phyloP scores from a whole-genome alignment of 768 basidiomycete genomes.

The Tricholoma sp. region DNA sequence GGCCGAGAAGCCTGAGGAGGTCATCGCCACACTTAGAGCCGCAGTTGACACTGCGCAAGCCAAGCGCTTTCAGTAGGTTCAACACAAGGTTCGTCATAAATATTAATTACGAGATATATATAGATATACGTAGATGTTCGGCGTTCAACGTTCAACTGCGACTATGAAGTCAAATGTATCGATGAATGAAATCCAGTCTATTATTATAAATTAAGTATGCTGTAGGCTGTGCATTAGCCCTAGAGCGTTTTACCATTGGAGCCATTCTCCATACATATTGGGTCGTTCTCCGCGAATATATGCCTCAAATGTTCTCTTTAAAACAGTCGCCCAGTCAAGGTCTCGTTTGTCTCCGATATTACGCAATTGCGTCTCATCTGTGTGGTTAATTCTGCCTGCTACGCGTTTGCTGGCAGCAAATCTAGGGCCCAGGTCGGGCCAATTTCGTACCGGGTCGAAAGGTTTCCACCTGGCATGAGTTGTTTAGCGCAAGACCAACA shows the following conservation, averaged over 20 bases:
- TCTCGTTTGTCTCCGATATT: constrained; percentile 71
- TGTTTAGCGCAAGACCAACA: constrained; percentile 2
- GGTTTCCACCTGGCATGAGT: constrained; percentile 78
- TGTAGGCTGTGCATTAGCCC: not conserved
- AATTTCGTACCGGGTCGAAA: constrained; percentile 90
- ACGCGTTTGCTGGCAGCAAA: constrained; percentile 73
- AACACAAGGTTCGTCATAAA: not conserved
- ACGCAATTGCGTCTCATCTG: constrained; percentile 40
- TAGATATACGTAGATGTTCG: not conserved
- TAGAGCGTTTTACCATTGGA: constrained; percentile 38
- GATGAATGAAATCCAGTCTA: not conserved
- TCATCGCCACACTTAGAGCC: constrained; percentile 68
- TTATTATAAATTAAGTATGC: not conserved
- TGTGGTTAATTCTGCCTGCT: constrained; percentile 28
- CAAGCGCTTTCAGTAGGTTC: constrained; percentile 16
- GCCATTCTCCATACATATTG: constrained; percentile 92
- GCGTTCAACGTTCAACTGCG: no score
- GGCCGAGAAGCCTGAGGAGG: constrained; percentile 69
- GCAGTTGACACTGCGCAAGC: constrained; percentile 66
- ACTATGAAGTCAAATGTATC: not conserved
- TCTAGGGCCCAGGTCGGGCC: constrained; percentile 83
- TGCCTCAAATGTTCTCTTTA: constrained; percentile 93
- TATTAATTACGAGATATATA: not conserved
- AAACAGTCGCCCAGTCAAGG: constrained; percentile 86
- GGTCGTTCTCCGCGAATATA: constrained; percentile 88